Conservation (phyloP, 73 alveolate species). For the Paramecium caudatum region DNA sequence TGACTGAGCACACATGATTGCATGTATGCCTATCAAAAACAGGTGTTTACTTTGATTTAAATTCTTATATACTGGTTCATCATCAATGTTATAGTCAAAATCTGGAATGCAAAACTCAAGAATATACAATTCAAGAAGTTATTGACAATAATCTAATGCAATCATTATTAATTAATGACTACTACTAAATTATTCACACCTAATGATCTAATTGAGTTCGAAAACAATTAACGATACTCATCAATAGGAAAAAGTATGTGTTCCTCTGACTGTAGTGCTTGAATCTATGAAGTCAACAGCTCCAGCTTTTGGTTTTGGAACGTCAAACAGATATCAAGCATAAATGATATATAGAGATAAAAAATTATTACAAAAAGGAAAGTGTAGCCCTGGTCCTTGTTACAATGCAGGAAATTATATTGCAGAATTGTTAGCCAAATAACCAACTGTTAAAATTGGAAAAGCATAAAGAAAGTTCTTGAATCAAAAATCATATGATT, state of each 20-base stretch:
- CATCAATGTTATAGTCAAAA: background rate
- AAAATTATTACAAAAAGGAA: constrained; percentile 14
- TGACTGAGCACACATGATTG: background rate
- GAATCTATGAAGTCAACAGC: constrained; percentile 22
- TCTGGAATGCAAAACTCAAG: constrained; percentile 4
- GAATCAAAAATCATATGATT: constrained; percentile 7
- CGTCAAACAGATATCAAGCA: constrained; percentile 41
- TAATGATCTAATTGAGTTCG: constrained; percentile 42
- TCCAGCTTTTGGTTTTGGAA: constrained; percentile 48
- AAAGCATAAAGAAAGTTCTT: background rate
- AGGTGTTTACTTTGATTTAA: constrained; percentile 22
- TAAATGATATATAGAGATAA: constrained; percentile 16
- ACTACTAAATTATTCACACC: constrained; percentile 5
- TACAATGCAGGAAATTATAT: background rate
- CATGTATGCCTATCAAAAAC: constrained; percentile 40
- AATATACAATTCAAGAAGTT: background rate
- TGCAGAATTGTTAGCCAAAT: background rate
- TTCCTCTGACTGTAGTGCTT: background rate
- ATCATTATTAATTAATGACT: constrained; percentile 27
- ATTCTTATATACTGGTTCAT: constrained; percentile 55
- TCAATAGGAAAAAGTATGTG: constrained; percentile 37
- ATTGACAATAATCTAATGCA: constrained; percentile 31
- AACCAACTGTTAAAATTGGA: constrained; percentile 37
- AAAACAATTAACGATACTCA: constrained; percentile 42
- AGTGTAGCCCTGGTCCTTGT: constrained; percentile 52